Base-by-base conservation (phyloP, 352 stramenopile species). In the Phytophthora hybrid region DNA sequence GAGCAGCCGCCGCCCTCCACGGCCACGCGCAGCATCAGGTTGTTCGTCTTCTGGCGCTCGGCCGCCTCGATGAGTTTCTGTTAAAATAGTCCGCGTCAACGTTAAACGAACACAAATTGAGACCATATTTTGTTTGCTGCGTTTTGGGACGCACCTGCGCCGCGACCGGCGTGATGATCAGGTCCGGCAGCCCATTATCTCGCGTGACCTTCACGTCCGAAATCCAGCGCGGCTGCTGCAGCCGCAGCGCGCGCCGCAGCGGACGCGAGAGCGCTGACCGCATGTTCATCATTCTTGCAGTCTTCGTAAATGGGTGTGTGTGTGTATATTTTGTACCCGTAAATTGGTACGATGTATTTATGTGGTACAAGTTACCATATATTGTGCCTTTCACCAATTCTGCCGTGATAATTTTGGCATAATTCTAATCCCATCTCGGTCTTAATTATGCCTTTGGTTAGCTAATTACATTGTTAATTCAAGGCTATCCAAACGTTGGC, bases 1-100 rank as follows among this genome's bases (percentile, higher is more conserved):
- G 90, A 98, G 85, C 95, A 98, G 54, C 95, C 95, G 59, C 95
- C 95, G 61, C 92, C 92, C 69, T 98, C 93, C 13, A 98, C 94
- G 2, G 84, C 85, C 34, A 98, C 81, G 49, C 95, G 91, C 59
- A 98, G 85, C 81, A 92, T 91, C 26, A 92, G 55, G 32, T 89
- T 73, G 31, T 78, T 51, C 13, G 72, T 56, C 54, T 94, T 82
- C 66, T 94, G 83, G 66, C 81, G 84, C 69, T 83, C 49, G 23
- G 85, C 80, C 13, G 75, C 75, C 58, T 93, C 84, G 18, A 79
- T 54, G 57, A 94, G 59, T 78, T 93, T 94, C 81, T 92, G 54
- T 41, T 49, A 57, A 47, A 64, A 26, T 53, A 46, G 59, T 57
- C 29, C 7, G 34, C 41, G 16, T 65, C 34, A 41, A 41, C 9